Base-by-base conservation (phyloP, 306 rosid species). In the Mimosa bimucronata region DNA sequence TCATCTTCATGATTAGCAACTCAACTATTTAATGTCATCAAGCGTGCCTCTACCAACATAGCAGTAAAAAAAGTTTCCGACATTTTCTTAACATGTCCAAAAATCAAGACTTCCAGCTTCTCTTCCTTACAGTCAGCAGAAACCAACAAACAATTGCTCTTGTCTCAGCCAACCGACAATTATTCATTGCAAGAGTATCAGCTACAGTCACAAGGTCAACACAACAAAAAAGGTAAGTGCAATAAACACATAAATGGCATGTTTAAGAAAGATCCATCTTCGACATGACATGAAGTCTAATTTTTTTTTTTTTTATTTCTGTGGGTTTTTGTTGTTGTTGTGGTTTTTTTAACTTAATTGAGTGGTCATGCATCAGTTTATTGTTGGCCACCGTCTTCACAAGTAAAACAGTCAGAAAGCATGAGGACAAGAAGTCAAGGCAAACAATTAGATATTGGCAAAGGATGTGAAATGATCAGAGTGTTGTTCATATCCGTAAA, bases 141-240 rank as follows among this genome's bases (percentile, higher is more conserved):
- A 61, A 15, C 23, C 42, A n/a, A n/a, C n/a, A n/a, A 64, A 5
- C 41, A 64, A 28, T 6, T 30, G 41, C 42, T 62, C 23, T 26
- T 5, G 69, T 15, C 40, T 29, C 2, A 0, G 41, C 34, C 69
- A 29, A 64, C 41, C 42, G 3, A 26, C 65, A 61, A 26, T 2
- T 13, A 9, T 29, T 61, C 37, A 11, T 25, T 58, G 34, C 30
- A 4, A 14, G 15, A 8, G 30, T 57, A 23, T 57, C 10, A 14
- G 25, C 66, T 11, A 13, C 66, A 61, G n/a, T 13, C 29, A 28
- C 67, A 61, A 28, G 67, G 67, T 61, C n/a, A 61, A 61, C 67
- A 28, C 38, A 34, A 34, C 38, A 60, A 26, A 28, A 26, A 28
- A 28, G 18, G 38, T 61, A 13, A 13, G 2, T 3, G 18, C 65